A percentile compares a stretch with the other conserved stretches of the same genome.
phyloP scores from a whole-genome alignment of 768 basidiomycete genomes.

The Cystofilobasidium ferigula region DNA sequence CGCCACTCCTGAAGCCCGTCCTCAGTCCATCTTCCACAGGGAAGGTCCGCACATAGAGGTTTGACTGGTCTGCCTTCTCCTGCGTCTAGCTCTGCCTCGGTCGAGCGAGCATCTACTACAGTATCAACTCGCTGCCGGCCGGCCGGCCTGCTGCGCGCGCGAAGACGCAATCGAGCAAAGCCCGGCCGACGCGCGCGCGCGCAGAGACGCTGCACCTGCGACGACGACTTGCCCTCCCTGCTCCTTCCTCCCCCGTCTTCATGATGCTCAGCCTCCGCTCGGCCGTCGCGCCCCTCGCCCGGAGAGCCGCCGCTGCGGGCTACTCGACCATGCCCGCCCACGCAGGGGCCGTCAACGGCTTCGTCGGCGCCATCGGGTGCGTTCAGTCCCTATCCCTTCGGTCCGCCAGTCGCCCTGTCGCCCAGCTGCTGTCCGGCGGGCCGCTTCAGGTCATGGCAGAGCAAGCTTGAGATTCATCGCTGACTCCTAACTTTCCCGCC shows the following conservation, averaged over 20 bases:
- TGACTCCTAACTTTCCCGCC: not conserved
- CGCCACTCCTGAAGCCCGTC: too few species aligned
- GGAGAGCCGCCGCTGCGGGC: not conserved
- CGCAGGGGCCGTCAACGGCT: constrained; percentile 18
- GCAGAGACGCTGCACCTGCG: too few species aligned
- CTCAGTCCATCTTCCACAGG: too few species aligned
- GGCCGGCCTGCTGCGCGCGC: too few species aligned
- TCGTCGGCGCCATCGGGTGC: constrained; percentile 18
- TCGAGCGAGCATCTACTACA: too few species aligned
- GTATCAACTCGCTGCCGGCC: too few species aligned
- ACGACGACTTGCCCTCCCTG: too few species aligned
- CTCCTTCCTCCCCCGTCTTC: not conserved
- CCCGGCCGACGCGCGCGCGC: too few species aligned
- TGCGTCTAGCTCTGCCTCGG: too few species aligned
- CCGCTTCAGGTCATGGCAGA: not conserved
- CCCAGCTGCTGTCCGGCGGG: not conserved
- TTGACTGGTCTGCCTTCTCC: too few species aligned
- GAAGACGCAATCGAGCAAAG: too few species aligned
- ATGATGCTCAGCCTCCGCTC: constrained; percentile 4
- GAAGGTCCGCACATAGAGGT: too few species aligned
- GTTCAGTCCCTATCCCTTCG: not conserved
- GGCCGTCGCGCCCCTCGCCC: not conserved
- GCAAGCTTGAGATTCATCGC: not conserved
- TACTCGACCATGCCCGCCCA: constrained; percentile 21
- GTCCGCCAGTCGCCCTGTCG: not conserved